Percentiles rank a stretch among this genome's conserved stretches.
Conservation (phyloP, 73 alveolate species). For the Paramecium caudatum region DNA sequence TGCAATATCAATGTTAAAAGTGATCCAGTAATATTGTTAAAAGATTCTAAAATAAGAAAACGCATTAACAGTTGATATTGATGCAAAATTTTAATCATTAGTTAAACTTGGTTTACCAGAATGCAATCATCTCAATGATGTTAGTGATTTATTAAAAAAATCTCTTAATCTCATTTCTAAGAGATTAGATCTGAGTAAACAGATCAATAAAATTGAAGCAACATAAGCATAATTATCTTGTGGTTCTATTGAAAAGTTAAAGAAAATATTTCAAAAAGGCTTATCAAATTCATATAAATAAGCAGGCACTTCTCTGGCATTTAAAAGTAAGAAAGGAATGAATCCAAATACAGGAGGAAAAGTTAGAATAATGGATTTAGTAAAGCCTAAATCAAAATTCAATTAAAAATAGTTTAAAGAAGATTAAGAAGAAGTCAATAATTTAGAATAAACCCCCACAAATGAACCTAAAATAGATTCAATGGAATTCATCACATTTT, state of each 20-base stretch:
- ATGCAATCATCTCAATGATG: slow-evolving; percentile 10
- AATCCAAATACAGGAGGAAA: background rate
- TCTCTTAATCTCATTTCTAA: background rate
- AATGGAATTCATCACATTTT: slow-evolving; percentile 1
- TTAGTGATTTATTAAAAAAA: background rate
- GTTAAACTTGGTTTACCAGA: slow-evolving; percentile 28
- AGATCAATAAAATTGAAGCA: slow-evolving; percentile 38
- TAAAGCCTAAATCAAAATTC: slow-evolving; percentile 20
- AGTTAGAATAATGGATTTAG: slow-evolving; percentile 28
- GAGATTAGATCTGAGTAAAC: background rate
- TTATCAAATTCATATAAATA: slow-evolving; percentile 59
- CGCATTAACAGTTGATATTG: background rate
- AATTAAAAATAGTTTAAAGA: slow-evolving; percentile 12
- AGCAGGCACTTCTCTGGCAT: slow-evolving; percentile 3
- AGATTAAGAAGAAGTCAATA: slow-evolving; percentile 1
- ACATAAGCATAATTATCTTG: background rate
- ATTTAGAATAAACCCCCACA: slow-evolving; percentile 5
- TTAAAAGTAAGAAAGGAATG: background rate
- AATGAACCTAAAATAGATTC: slow-evolving; percentile 1
- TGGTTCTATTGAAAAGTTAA: slow-evolving; percentile 31
- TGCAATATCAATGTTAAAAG: slow-evolving; percentile 50
- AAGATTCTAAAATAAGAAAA: background rate
- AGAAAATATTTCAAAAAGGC: slow-evolving; percentile 36
- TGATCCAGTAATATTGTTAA: slow-evolving; percentile 46
- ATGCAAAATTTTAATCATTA: background rate